Evolutionary conservation across 2,329 filamentous ascomycete genomes (phyloP).

Genomic region (Venturiaceae sp.): DNA sequence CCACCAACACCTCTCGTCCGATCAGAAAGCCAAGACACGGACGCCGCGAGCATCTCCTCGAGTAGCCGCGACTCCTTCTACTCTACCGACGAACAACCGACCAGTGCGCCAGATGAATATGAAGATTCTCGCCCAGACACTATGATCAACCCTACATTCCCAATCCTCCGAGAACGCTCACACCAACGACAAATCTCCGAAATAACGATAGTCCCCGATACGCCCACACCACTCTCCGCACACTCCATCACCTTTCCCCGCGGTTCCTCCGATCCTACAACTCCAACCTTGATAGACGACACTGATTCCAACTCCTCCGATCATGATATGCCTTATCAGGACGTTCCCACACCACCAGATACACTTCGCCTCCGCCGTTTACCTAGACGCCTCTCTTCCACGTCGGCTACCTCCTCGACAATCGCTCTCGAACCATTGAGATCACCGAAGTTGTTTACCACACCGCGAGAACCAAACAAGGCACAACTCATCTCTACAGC

Average conservation of each 20-base stretch:
- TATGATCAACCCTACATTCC: background rate
- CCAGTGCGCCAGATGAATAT: background rate
- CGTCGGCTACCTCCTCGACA: background rate
- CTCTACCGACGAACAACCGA: conserved; percentile 17
- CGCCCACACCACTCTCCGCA: background rate
- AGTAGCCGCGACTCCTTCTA: conserved; percentile 25
- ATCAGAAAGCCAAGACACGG: conserved; percentile 9
- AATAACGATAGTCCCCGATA: conserved; percentile 19
- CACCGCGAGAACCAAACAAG: conserved; percentile 18
- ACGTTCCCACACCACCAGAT: conserved; percentile 29
- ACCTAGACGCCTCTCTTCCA: background rate
- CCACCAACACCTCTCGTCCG: background rate
- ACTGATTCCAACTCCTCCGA: conserved; percentile 12
- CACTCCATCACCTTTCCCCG: background rate
- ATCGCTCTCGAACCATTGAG: conserved; percentile 29
- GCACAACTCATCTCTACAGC: conserved; percentile 31
- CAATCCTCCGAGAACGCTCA: background rate
- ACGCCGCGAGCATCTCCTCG: conserved; percentile 22
- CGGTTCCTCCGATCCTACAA: conserved; percentile 21
- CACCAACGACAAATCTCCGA: conserved; percentile 22
- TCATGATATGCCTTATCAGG: conserved; percentile 17
- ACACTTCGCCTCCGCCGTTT: conserved; percentile 25
- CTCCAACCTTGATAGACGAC: conserved; percentile 34
- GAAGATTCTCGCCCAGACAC: background rate
- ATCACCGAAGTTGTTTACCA: conserved; percentile 55